A percentile compares a stretch with the other conserved stretches of the same genome.
Evolutionary conservation across 495 filamentous ascomycete species (phyloP).

Genomic region (Pyronema omphalodes): DNA sequence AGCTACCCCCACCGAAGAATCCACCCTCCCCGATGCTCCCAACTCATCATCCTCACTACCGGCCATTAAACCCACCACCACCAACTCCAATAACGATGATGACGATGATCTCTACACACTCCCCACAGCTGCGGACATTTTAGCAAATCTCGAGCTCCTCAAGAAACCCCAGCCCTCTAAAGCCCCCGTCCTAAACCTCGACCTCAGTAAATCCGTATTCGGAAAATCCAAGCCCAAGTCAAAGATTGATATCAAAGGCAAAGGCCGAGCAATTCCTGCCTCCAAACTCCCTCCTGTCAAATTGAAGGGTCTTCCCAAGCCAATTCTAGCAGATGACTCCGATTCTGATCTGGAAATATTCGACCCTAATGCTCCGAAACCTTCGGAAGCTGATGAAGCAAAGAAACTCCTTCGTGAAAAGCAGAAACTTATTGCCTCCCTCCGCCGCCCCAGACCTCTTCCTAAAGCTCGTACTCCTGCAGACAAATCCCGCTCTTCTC

Average conservation of each 20-base stretch:
- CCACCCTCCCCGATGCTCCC: neutral
- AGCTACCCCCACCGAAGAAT: too few relatives aligned
- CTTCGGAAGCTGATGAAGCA: neutral
- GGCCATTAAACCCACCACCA: neutral
- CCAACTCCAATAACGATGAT: too few relatives aligned
- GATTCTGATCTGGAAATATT: constrained; percentile 52
- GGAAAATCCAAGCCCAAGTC: neutral
- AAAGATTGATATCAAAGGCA: constrained; percentile 15
- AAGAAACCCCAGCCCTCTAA: too few relatives aligned
- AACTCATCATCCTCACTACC: neutral
- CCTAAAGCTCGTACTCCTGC: neutral
- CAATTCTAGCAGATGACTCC: constrained; percentile 29
- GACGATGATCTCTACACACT: too few relatives aligned
- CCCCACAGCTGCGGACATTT: too few relatives aligned
- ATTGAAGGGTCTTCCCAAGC: constrained; percentile 10
- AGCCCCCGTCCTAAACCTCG: too few relatives aligned
- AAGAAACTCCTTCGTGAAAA: constrained; percentile 17
- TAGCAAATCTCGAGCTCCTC: too few relatives aligned
- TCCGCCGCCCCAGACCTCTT: constrained; percentile 1
- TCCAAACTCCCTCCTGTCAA: constrained; percentile 26
- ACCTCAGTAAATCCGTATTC: too few relatives aligned
- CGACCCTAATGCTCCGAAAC: constrained; percentile 7
- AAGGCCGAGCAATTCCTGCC: constrained; percentile 22
- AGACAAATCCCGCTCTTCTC: constrained; percentile 14
- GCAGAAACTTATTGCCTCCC: constrained; percentile 26